Percentiles rank a stretch among this genome's conserved stretches.
These are phyloP conservation scores for Pythium angustatum DNA, from an alignment of 352 stramenopile species.

Conservation along the genomic window DNA sequence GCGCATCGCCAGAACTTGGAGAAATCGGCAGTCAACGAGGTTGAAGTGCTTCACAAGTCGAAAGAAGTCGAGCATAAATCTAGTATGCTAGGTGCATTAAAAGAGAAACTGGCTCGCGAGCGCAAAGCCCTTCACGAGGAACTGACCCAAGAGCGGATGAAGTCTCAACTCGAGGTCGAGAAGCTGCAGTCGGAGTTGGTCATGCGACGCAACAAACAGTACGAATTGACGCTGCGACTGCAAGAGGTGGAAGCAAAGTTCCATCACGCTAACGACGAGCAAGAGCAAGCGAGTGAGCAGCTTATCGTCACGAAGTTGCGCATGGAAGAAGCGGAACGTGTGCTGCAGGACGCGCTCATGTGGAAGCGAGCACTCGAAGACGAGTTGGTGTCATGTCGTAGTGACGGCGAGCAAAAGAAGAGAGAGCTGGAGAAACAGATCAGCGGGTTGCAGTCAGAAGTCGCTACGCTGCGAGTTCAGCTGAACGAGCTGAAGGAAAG, in stretches of 20 bases:
- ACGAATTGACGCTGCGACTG: constrained; percentile 72
- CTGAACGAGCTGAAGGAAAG: constrained; percentile 48
- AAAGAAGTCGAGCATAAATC: constrained; percentile 47
- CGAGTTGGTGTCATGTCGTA: constrained; percentile 30
- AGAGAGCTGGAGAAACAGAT: constrained; percentile 18
- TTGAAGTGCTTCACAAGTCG: constrained; percentile 49
- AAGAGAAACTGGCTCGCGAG: constrained; percentile 61
- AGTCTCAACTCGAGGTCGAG: constrained; percentile 62
- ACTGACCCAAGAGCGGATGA: constrained; percentile 39
- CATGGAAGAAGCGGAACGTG: constrained; percentile 65
- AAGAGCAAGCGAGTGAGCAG: constrained; percentile 50
- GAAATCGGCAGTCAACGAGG: constrained; percentile 38
- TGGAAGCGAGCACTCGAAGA: constrained; percentile 55
- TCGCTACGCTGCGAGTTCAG: constrained; percentile 39
- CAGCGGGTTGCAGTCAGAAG: constrained; percentile 30
- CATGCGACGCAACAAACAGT: constrained; percentile 74
- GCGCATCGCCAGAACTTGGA: constrained; percentile 35
- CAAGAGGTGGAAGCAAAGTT: constrained; percentile 59
- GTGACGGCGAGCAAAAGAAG: constrained; percentile 3
- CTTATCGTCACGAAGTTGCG: constrained; percentile 42
- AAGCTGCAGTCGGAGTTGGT: constrained; percentile 71
- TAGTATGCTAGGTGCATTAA: constrained; percentile 34
- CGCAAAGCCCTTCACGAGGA: constrained; percentile 49
- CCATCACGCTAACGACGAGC: constrained; percentile 37
- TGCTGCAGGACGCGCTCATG: constrained; percentile 53